Base-by-base conservation (phyloP, 768 basidiomycete genomes). In the Pluteus cervinus region DNA sequence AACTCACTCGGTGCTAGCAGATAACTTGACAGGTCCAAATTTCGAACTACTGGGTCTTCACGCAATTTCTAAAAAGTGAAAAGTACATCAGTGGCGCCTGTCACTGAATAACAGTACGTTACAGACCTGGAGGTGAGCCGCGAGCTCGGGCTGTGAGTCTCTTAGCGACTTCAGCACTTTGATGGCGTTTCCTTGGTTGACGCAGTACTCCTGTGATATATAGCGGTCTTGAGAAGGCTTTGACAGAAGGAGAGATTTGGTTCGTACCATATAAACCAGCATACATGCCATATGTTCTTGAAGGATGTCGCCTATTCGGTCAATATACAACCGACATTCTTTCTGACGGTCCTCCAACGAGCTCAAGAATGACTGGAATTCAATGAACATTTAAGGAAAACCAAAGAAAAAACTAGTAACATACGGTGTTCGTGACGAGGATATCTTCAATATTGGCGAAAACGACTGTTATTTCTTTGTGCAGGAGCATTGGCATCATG, bases 361-460 rank as follows among this genome's bases (percentile, higher is more conserved):
- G 45, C 89, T 93, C 40, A 92, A 61, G 55, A 97, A 91, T 0
- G 80, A 72, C 85, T 86, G 36, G 12, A 46, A 30, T 21, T 15
- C 5, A 23, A 18, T 31, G 28, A 14, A 34, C n/a, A 28, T 20
- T 7, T 16, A 41, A 32, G 18, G 5, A 12, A 43, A 12, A 14
- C 12, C 24, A 20, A 12, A 7, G 2, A 5, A 29, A 26, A 25
- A 6, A 34, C 25, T 28, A 40, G 8, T 11, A 25, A 47, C 77
- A 44, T 49, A 86, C 87, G 8, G 89, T 94, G 48, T 94, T 93
- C 28, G 79, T 84, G 21, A 97, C 60, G 3, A 97, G 65, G 33
- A 97, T 80, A 49, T 97, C 93, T 53, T 98, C 93, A 16, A 97
- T 70, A 49, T 98, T 98, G 4, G 86, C 86, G 51, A 97, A 98